Percentiles rank a stretch among this genome's conserved stretches.
Conservation (phyloP, 768 basidiomycete species). For the Russula dissimulans region DNA sequence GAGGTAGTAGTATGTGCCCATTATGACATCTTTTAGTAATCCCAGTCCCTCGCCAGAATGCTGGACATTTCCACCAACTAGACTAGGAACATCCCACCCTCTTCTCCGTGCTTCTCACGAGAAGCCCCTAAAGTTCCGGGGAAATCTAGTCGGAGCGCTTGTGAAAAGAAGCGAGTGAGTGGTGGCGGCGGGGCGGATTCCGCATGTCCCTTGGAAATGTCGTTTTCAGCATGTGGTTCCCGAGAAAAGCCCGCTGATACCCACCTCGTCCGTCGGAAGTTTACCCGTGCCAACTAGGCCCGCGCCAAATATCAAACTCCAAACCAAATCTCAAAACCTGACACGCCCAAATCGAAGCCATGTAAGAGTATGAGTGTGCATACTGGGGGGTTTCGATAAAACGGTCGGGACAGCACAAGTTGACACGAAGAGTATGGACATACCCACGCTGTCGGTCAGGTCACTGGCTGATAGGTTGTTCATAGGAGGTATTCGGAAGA, state of each 20-base stretch:
- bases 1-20: too few relatives aligned
- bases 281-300: neutral
- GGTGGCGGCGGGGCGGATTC: too few relatives aligned
- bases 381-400: neutral
- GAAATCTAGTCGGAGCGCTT: too few relatives aligned
- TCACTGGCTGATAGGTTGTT: neutral
- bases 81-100: too few relatives aligned
- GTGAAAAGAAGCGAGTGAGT: too few relatives aligned
- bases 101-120: too few relatives aligned
- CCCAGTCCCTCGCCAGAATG: too few relatives aligned
- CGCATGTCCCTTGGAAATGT: too few relatives aligned
- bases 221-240: neutral
- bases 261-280: neutral
- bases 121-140: too few relatives aligned
- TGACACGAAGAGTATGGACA: neutral
- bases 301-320: neutral
- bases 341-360: neutral
- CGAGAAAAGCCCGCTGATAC: neutral
- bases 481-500: neutral
- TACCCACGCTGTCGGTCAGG: neutral
- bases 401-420: too few relatives aligned
- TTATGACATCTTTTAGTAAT: too few relatives aligned
- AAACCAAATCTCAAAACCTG: neutral
- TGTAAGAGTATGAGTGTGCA: neutral
- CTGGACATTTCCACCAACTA: too few relatives aligned